Evolutionary conservation across 768 basidiomycete genomes (phyloP), one percentile per base, ranked within the genome.

Genomic region (Tricholoma sp.): DNA sequence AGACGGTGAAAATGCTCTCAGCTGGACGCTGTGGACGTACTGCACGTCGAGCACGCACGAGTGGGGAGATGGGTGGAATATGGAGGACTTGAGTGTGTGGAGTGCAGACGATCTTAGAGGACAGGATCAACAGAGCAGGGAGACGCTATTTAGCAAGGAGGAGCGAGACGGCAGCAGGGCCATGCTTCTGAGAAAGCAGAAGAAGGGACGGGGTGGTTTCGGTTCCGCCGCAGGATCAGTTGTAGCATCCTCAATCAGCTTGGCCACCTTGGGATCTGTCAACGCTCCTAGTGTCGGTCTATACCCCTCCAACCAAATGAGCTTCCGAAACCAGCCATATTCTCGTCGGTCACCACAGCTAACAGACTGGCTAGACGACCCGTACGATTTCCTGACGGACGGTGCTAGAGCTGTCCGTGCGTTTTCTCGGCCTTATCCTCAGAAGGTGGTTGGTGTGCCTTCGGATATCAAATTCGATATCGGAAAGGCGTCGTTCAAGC

Each of bases 31-130:
- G 8, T 97, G 94, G 94, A 89, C 85, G 33, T 97, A 95, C 67
- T 88, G 88, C 57, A 76, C 89, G 0, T 90, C 96, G 62, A 86
- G 86, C 65, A 78, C 76, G 24, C 92, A 98, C 66, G 75, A 82
- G 65, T 97, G 91, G 91, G 94, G 96, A 12, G 96, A 99, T 71
- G 86, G 86, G 1, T 99, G 95, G 96, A 95, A 98, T 68, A 83
- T 91, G 72, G 96, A 99, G 73, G 96, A 98, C 72, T 69, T 98
- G 57, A 93, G 90, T 60, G 59, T 98, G 12, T 98, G 91, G 91
- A 88, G 86, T 62, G 61, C 70, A 3, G 91, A 94, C 61, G 94
- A 98, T 67, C 59, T 84, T 57, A 62, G 65, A 51, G 50, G 63
- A 41, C 44, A 65, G 44, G 60, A 62, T 37, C 61, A 63, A n/a